These are phyloP conservation scores for Phytopythium montanum DNA, from an alignment of 352 stramenopile species.

Conservation along the genomic window DNA sequence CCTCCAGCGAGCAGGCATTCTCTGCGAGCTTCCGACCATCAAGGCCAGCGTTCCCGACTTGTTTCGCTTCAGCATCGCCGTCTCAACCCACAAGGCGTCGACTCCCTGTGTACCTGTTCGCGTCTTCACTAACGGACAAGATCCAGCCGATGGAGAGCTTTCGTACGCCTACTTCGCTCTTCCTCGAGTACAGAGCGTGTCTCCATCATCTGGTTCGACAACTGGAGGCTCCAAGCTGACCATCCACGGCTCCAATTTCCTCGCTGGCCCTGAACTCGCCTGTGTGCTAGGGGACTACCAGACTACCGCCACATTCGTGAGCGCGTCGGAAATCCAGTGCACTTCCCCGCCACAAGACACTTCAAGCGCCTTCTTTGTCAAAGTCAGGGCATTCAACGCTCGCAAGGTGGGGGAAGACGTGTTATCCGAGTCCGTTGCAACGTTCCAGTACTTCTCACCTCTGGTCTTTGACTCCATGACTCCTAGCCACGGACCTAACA, in stretches of 20 bases:
- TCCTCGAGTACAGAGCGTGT: conserved; percentile 22
- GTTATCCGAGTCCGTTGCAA: conserved; percentile 20
- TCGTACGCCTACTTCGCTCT: conserved; percentile 15
- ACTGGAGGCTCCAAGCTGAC: conserved; percentile 36
- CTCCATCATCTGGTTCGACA: conserved; percentile 19
- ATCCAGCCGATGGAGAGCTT: conserved; percentile 13
- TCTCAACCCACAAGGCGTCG: conserved; percentile 9
- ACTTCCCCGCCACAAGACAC: conserved; percentile 19
- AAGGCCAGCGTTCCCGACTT: conserved; percentile 13
- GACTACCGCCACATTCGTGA: conserved; percentile 24
- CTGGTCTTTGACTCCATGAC: conserved; percentile 23
- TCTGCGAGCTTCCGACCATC: conserved; percentile 13
- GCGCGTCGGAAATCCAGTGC: conserved; percentile 20
- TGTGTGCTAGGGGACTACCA: conserved; percentile 40
- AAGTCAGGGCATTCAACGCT: conserved; percentile 19
- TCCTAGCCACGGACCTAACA: conserved; percentile 31
- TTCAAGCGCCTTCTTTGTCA: conserved; percentile 23
- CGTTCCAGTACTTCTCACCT: conserved; percentile 31
- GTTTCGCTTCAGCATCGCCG: conserved; percentile 21
- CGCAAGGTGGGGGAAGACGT: conserved; percentile 15
- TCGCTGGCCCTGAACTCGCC: conserved; percentile 20
- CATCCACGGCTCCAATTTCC: conserved; percentile 27
- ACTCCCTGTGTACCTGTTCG: conserved; percentile 20
- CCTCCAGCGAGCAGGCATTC: background rate
- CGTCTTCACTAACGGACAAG: conserved; percentile 26